phyloP scores from a whole-genome alignment of 129 eudicot genomes.

The Chrysanthemum makinoi region DNA sequence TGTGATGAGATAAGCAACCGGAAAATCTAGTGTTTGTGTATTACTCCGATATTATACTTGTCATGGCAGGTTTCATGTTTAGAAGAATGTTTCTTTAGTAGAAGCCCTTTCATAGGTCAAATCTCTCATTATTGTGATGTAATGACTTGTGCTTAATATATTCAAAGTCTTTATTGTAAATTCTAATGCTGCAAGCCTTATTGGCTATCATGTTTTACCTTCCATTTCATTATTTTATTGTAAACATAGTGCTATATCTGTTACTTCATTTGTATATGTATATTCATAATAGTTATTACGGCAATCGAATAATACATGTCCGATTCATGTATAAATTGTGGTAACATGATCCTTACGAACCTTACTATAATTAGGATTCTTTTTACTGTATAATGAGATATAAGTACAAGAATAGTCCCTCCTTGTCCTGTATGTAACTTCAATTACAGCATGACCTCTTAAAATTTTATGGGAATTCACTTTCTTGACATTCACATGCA shows the following conservation, averaged over 20 bases:
- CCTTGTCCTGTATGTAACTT: no score
- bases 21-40: background rate
- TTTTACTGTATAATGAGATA: constrained; percentile 20
- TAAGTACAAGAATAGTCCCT: background rate
- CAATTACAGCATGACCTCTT: no score
- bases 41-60: constrained; percentile 20
- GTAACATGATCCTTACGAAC: background rate
- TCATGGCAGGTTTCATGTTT: constrained; percentile 30
- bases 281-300: no score
- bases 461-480: no score
- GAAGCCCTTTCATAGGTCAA: constrained; percentile 14
- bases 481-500: no score
- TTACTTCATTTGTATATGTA: background rate
- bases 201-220: background rate
- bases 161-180: constrained; percentile 12
- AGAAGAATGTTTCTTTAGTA: constrained; percentile 30
- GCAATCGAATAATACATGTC: no score
- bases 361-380: constrained; percentile 6
- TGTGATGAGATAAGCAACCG: constrained; percentile 15
- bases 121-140: constrained; percentile 10
- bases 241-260: background rate
- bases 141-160: constrained; percentile 27
- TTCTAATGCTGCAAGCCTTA: background rate
- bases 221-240: background rate
- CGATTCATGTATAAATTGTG: no score